Evolutionary conservation across 192 early-diverging fungal species (phyloP).

Genomic region (Linnemannia hyalina): DNA sequence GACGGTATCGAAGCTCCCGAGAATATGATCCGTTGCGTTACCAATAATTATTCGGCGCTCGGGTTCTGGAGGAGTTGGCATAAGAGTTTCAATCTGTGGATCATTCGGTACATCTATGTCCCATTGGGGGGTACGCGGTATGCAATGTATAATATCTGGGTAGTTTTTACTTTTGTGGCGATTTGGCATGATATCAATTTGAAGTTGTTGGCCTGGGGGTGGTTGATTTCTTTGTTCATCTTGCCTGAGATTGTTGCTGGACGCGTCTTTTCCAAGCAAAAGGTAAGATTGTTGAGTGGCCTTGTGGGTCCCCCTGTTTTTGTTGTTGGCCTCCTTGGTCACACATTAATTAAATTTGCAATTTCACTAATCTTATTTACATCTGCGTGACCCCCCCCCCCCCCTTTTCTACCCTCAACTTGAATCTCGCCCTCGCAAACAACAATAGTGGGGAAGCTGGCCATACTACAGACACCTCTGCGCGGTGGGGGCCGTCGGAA

Average conservation of each 20-base stretch:
- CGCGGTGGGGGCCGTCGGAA: conserved; percentile 83
- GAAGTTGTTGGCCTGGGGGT: conserved; percentile 90
- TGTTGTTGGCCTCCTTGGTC: neutral
- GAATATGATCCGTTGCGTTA: conserved; percentile 98
- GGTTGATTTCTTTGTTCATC: conserved; percentile 90
- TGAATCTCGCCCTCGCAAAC: neutral
- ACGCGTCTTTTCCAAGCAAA: conserved; percentile 63
- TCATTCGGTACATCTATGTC: conserved; percentile 91
- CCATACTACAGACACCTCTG: conserved; percentile 82
- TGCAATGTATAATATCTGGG: conserved; percentile 82
- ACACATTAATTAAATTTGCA: neutral
- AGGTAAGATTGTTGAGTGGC: conserved; percentile 47
- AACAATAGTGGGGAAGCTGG: conserved; percentile 63
- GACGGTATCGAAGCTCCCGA: conserved; percentile 92
- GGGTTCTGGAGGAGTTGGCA: conserved; percentile 99
- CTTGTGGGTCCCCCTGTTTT: neutral
- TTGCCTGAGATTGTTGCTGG: conserved; percentile 86
- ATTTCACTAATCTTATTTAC: neutral
- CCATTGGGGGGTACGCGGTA: conserved; percentile 88
- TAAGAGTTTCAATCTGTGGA: conserved; percentile 92
- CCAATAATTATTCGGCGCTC: conserved; percentile 93
- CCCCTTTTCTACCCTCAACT: neutral
- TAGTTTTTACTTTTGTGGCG: conserved; percentile 97
- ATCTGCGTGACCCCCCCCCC: neutral
- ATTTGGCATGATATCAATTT: conserved; percentile 98